Conservation (phyloP, 73 alveolate genomes). For the Uronychia binucleata region DNA sequence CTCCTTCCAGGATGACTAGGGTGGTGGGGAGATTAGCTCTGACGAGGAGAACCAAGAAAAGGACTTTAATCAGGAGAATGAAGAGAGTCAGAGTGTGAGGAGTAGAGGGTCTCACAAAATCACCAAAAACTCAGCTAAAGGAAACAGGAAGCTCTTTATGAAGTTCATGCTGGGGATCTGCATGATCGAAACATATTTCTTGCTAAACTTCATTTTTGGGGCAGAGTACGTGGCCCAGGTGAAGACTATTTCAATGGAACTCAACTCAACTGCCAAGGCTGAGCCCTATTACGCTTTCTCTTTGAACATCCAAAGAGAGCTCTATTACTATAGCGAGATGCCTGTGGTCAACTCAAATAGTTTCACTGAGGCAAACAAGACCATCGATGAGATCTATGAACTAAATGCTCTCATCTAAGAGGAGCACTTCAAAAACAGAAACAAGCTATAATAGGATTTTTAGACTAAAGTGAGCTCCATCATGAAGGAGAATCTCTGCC, state of each 20-base stretch:
- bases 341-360: background rate
- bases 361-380: constrained; percentile 8
- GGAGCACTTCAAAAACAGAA: background rate
- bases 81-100: constrained; percentile 11
- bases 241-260: background rate
- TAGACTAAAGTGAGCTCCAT: background rate
- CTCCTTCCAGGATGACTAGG: constrained; percentile 2
- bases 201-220: constrained; percentile 9
- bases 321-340: constrained; percentile 9
- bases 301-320: constrained; percentile 37
- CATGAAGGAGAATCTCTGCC: constrained; percentile 21
- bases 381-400: background rate
- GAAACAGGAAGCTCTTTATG: constrained; percentile 21
- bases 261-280: constrained; percentile 5
- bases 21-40: constrained; percentile 26
- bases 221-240: background rate
- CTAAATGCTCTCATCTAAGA: constrained; percentile 14
- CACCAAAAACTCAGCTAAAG: constrained; percentile 38
- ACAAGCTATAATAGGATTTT: background rate
- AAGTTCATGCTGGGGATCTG: constrained; percentile 10
- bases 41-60: constrained; percentile 19
- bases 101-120: constrained; percentile 24
- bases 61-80: background rate
- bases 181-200: constrained; percentile 24
- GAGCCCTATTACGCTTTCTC: constrained; percentile 36